Evolutionary conservation across 83 land plant genomes (phyloP).

Genomic region (Thuja plicata): DNA sequence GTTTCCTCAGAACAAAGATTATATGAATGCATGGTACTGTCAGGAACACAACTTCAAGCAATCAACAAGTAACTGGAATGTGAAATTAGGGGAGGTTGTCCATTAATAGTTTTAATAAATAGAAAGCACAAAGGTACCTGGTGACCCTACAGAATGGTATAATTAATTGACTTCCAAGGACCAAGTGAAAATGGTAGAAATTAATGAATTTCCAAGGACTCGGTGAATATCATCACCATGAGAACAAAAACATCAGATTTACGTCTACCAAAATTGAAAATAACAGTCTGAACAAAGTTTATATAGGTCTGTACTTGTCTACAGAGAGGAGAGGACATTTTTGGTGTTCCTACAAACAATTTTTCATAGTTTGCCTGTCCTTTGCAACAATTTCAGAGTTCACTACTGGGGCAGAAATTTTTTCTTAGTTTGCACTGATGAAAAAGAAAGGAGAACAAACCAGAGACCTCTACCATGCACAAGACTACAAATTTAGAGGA

Average conservation of each 20-base stretch:
- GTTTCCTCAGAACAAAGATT: too few relatives aligned
- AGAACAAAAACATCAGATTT: not conserved
- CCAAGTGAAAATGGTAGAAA: not conserved
- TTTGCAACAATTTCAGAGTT: not conserved
- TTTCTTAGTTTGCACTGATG: not conserved
- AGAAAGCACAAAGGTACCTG: not conserved
- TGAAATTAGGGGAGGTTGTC: not conserved
- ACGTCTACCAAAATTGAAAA: not conserved
- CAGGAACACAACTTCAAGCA: too few relatives aligned
- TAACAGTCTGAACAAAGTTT: not conserved
- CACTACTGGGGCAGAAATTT: not conserved
- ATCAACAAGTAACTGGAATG: too few relatives aligned
- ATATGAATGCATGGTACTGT: too few relatives aligned
- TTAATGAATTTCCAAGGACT: too few relatives aligned
- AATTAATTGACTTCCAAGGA: too few relatives aligned
- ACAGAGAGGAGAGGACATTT: not conserved
- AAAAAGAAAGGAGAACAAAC: not conserved
- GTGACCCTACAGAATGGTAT: not conserved
- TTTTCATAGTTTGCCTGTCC: not conserved
- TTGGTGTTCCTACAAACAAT: not conserved
- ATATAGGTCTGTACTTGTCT: not conserved
- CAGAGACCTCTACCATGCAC: not conserved
- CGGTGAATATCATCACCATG: not conserved
- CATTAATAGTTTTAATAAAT: not conserved
- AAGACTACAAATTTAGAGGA: not conserved